Evolutionary conservation across 805 yeast genomes (phyloP).

Genomic region (Lachancea cidri): DNA sequence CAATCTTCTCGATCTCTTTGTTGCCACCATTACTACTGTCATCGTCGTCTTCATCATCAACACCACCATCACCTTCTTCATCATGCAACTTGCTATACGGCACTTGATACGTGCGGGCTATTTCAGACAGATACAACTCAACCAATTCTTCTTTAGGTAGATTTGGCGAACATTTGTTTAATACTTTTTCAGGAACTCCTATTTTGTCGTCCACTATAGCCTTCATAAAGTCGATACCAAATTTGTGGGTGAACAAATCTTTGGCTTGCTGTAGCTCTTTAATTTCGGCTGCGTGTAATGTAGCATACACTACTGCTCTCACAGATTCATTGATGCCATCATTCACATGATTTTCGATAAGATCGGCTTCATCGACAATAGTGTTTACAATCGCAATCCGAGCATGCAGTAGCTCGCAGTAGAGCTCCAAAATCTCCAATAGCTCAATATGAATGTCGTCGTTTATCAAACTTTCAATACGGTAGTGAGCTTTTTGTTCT

Average conservation of each 20-base stretch:
- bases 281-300: slow-evolving; percentile 63
- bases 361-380: slow-evolving; percentile 30
- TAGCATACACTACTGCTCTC: slow-evolving; percentile 59
- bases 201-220: slow-evolving; percentile 26
- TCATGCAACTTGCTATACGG: slow-evolving; percentile 58
- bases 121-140: slow-evolving; percentile 65
- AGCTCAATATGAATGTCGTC: slow-evolving; percentile 79
- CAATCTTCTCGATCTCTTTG: slow-evolving; percentile 1
- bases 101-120: slow-evolving; percentile 72
- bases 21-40: slow-evolving; percentile 11
- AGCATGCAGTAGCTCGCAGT: slow-evolving; percentile 76
- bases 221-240: slow-evolving; percentile 62
- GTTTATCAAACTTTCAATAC: slow-evolving; percentile 79
- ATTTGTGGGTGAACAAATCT: slow-evolving; percentile 57
- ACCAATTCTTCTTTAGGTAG: slow-evolving; percentile 68
- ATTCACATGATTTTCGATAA: slow-evolving; percentile 28
- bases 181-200: slow-evolving; percentile 63
- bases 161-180: slow-evolving; percentile 54
- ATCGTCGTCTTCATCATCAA: slow-evolving; percentile 31
- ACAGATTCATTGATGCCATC: slow-evolving; percentile 69
- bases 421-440: slow-evolving; percentile 71
- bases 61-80: slow-evolving; percentile 29
- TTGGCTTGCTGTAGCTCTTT: slow-evolving; percentile 60
- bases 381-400: slow-evolving; percentile 58
- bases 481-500: slow-evolving; percentile 74